Conservation (phyloP, 2,329 filamentous ascomycete species). For the Monosporascus sp. region DNA sequence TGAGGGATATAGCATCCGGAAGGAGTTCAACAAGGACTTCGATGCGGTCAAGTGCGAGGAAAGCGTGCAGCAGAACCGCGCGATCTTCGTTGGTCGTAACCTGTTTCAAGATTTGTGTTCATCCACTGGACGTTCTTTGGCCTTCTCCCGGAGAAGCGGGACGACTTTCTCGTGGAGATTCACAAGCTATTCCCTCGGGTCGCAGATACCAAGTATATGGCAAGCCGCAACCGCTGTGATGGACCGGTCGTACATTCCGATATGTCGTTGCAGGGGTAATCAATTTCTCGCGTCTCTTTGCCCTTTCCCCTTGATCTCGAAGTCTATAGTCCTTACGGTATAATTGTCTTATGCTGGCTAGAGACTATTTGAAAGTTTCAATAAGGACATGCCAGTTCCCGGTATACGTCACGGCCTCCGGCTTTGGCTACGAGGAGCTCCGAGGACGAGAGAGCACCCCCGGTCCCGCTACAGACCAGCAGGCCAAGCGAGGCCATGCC, state of each 20-base stretch:
- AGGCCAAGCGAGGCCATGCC: constrained; percentile 23
- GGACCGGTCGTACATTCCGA: neutral
- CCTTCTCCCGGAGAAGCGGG: constrained; percentile 45
- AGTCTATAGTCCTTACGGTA: neutral
- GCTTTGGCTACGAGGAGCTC: constrained; percentile 17
- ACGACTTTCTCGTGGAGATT: constrained; percentile 46
- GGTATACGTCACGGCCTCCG: constrained; percentile 28
- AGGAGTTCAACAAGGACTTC: constrained; percentile 4
- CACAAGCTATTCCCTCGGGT: constrained; percentile 43
- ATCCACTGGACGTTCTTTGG: constrained; percentile 59
- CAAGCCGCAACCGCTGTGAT: constrained; percentile 29
- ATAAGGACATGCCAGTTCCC: constrained; percentile 29
- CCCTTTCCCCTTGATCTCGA: neutral
- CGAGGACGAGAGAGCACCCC: constrained; percentile 27
- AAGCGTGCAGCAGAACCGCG: constrained; percentile 23
- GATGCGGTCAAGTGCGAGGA: constrained; percentile 16
- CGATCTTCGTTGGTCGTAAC: constrained; percentile 58
- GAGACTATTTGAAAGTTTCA: neutral
- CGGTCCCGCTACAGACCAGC: neutral
- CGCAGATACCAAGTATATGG: constrained; percentile 58
- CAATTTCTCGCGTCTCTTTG: neutral
- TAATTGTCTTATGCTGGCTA: neutral
- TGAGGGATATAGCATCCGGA: neutral
- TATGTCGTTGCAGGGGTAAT: neutral
- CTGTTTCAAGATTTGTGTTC: constrained; percentile 60